These are phyloP conservation scores for Boletus pseudopeckii DNA, from an alignment of 768 basidiomycete species.

Conservation along the genomic window DNA sequence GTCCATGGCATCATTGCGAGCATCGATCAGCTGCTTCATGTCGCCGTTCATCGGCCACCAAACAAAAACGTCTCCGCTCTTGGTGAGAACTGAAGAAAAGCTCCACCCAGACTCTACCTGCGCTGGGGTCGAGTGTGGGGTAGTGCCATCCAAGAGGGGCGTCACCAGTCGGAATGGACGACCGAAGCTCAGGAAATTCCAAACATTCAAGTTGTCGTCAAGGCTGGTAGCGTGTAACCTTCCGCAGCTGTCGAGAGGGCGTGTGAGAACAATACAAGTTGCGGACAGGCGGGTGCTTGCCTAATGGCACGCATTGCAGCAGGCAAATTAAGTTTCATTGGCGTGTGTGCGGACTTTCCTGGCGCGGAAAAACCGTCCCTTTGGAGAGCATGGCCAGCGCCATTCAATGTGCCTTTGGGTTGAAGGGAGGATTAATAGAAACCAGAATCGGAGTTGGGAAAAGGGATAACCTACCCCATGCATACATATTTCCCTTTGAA, in stretches of 20 bases:
- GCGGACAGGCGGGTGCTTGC: slow-evolving; percentile 32
- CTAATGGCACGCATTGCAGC: slow-evolving; percentile 60
- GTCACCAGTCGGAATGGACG: slow-evolving; percentile 62
- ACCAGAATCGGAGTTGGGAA: neutral
- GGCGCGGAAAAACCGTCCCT: slow-evolving; percentile 57
- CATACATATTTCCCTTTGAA: slow-evolving; percentile 64
- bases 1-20: slow-evolving; percentile 47
- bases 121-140: slow-evolving; percentile 44
- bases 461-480: slow-evolving; percentile 64
- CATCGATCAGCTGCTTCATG: slow-evolving; percentile 37
- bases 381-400: slow-evolving; percentile 36
- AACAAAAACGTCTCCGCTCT: slow-evolving; percentile 66
- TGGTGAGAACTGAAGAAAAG: slow-evolving; percentile 71
- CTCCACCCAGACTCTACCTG: slow-evolving; percentile 82
- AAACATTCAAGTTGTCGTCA: slow-evolving; percentile 57
- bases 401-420: slow-evolving; percentile 61
- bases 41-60: slow-evolving; percentile 65
- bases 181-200: slow-evolving; percentile 78
- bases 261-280: slow-evolving; percentile 11
- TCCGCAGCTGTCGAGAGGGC: slow-evolving; percentile 56
- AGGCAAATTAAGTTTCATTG: slow-evolving; percentile 60
- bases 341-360: slow-evolving; percentile 47
- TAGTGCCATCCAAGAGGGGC: slow-evolving; percentile 37
- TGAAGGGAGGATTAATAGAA: slow-evolving; percentile 1
- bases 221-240: slow-evolving; percentile 67